These are phyloP conservation scores for Carex cristatella DNA, from an alignment of 176 grass and related monocot genomes.

Conservation along the genomic window DNA sequence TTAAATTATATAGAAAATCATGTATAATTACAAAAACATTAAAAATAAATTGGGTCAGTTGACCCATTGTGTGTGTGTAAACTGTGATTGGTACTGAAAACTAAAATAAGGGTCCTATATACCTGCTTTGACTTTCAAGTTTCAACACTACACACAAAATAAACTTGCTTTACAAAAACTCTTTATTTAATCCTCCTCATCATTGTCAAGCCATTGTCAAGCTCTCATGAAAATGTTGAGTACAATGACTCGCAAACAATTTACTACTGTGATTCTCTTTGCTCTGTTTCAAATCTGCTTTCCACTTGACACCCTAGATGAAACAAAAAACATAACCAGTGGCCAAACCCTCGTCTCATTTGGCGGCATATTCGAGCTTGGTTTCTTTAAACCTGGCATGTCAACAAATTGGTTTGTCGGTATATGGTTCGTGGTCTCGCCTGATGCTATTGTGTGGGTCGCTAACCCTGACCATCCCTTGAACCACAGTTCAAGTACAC, in stretches of 20 bases:
- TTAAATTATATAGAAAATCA: too few species aligned
- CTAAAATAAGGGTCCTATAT: not conserved
- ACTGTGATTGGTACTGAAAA: not conserved
- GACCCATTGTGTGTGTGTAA: not conserved
- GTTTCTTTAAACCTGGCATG: constrained; percentile 34
- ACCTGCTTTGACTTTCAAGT: not conserved
- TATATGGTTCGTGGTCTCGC: constrained; percentile 41
- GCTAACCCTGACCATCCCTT: constrained; percentile 46
- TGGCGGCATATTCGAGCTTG: constrained; percentile 31
- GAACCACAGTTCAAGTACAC: constrained; percentile 9
- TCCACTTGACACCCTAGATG: not conserved
- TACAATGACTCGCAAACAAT: not conserved
- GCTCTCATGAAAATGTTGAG: not conserved
- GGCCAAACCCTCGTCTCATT: constrained; percentile 31
- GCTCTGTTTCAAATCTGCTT: not conserved
- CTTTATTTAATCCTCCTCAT: not conserved
- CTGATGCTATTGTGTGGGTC: constrained; percentile 41
- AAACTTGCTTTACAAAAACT: not conserved
- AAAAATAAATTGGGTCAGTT: too few species aligned
- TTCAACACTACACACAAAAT: not conserved
- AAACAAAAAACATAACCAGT: constrained; percentile 20
- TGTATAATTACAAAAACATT: too few species aligned
- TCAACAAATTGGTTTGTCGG: constrained; percentile 34
- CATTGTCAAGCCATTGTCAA: not conserved
- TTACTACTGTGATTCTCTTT: not conserved